Evolutionary conservation across 2,329 filamentous ascomycete genomes (phyloP).

Genomic region (Colletotrichum sp.): DNA sequence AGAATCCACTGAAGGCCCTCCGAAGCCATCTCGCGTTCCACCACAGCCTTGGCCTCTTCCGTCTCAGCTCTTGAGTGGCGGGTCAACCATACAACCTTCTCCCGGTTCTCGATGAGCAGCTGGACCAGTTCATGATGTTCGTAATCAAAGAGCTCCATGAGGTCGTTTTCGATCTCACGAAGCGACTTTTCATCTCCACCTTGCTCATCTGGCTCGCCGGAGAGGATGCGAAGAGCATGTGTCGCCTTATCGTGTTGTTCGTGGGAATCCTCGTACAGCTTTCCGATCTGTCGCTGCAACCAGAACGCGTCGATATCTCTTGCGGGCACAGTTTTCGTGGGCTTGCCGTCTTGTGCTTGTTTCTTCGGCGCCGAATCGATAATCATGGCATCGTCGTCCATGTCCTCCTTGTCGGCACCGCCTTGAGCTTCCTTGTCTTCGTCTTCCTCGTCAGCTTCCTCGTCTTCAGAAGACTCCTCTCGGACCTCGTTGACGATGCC

Average conservation of each 20-base stretch:
- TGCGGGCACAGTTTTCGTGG: slow-evolving; percentile 72
- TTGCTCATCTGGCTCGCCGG: slow-evolving; percentile 71
- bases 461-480: slow-evolving; percentile 84
- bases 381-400: slow-evolving; percentile 75
- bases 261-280: slow-evolving; percentile 88
- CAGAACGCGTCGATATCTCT: slow-evolving; percentile 97
- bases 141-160: slow-evolving; percentile 98
- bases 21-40: slow-evolving; percentile 91
- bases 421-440: slow-evolving; percentile 63
- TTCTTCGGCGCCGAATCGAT: slow-evolving; percentile 70
- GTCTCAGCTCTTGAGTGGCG: slow-evolving; percentile 83
- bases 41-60: slow-evolving; percentile 73
- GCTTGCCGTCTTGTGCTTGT: slow-evolving; percentile 50
- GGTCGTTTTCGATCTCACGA: slow-evolving; percentile 94
- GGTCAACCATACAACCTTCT: slow-evolving; percentile 96
- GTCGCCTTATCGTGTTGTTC: slow-evolving; percentile 92
- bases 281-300: slow-evolving; percentile 91
- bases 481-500: slow-evolving; percentile 84
- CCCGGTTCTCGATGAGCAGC: slow-evolving; percentile 87
- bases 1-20: slow-evolving; percentile 87
- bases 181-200: slow-evolving; percentile 84
- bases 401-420: slow-evolving; percentile 39
- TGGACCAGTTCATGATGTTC: slow-evolving; percentile 93
- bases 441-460: slow-evolving; percentile 70
- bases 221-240: slow-evolving; percentile 81